Percentiles rank a stretch among this genome's conserved stretches.
Conservation (phyloP, 1,139 yeast genomes). For the Tardiomyces digboiensis region DNA sequence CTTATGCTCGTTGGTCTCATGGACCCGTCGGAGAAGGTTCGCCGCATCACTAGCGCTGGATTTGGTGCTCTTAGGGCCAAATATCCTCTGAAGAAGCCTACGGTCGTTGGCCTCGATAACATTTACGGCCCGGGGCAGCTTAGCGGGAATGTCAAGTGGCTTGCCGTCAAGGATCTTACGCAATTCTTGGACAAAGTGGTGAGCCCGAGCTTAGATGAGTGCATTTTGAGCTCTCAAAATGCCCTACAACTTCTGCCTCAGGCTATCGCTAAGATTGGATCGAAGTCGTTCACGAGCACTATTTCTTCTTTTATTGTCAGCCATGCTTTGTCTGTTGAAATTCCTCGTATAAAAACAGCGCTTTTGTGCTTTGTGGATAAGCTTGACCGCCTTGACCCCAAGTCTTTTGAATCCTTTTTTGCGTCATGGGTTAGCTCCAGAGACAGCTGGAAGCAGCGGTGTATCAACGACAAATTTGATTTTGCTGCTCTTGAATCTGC, state of each 20-base stretch:
- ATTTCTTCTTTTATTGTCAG: constrained; percentile 20
- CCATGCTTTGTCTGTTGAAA: constrained; percentile 7
- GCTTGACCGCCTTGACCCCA: constrained; percentile 10
- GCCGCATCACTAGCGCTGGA: constrained; percentile 32
- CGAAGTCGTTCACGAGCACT: constrained; percentile 14
- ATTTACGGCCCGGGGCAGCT: constrained; percentile 39
- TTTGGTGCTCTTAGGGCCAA: constrained; percentile 21
- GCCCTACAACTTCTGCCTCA: constrained; percentile 28
- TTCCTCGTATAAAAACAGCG: constrained; percentile 10
- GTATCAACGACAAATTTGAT: constrained; percentile 6
- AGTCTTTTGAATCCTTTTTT: constrained; percentile 8
- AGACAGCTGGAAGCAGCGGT: constrained; percentile 4
- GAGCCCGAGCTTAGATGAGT: constrained; percentile 29
- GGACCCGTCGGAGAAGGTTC: constrained; percentile 24
- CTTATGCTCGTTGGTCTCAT: constrained; percentile 20
- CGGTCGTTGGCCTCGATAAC: constrained; percentile 28
- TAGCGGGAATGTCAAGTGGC: constrained; percentile 38
- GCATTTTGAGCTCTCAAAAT: constrained; percentile 37
- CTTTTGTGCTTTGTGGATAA: constrained; percentile 16
- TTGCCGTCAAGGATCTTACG: constrained; percentile 57
- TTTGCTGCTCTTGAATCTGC: constrained; percentile 10
- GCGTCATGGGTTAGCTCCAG: constrained; percentile 9
- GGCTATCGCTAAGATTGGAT: constrained; percentile 12
- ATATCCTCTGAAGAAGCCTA: constrained; percentile 21
- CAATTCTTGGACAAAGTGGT: constrained; percentile 37